A percentile compares a stretch with the other conserved stretches of the same genome.
Conservation (phyloP, 305 asterid genomes). For the Ajuga reptans region DNA sequence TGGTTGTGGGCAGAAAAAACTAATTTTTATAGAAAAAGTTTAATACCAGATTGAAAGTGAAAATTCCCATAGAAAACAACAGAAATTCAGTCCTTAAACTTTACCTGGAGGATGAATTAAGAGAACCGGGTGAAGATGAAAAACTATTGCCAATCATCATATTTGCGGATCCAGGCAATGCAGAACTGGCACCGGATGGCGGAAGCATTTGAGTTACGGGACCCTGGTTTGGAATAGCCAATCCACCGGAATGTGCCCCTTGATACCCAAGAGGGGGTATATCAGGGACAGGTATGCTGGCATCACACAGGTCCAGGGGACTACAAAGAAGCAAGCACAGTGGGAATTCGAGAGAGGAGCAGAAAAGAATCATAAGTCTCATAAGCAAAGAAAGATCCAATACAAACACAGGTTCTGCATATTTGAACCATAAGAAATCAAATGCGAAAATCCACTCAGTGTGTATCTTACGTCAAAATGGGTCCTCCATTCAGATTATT, state of each 20-base stretch:
- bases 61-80: neutral
- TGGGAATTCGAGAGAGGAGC: constrained; percentile 5
- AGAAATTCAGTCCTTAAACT: constrained; percentile 1
- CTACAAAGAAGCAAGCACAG: constrained; percentile 33
- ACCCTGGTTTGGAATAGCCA: constrained; percentile 39
- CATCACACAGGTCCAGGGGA: constrained; percentile 64
- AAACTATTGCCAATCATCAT: constrained; percentile 39
- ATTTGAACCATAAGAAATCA: neutral
- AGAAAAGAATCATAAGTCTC: neutral
- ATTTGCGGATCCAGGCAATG: constrained; percentile 52
- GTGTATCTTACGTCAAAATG: constrained; percentile 47
- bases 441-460: neutral
- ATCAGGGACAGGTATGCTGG: constrained; percentile 38
- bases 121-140: constrained; percentile 45
- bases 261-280: constrained; percentile 44
- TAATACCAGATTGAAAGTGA: neutral
- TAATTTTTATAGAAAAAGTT: neutral
- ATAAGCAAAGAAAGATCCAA: neutral
- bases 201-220: constrained; percentile 23
- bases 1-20: neutral
- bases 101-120: constrained; percentile 56
- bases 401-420: too few relatives aligned
- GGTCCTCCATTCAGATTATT: constrained; percentile 57
- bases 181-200: constrained; percentile 44
- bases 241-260: constrained; percentile 47